These are phyloP conservation scores for Penicillium sclerotiorum DNA, from an alignment of 2,329 filamentous ascomycete species.

Conservation along the genomic window DNA sequence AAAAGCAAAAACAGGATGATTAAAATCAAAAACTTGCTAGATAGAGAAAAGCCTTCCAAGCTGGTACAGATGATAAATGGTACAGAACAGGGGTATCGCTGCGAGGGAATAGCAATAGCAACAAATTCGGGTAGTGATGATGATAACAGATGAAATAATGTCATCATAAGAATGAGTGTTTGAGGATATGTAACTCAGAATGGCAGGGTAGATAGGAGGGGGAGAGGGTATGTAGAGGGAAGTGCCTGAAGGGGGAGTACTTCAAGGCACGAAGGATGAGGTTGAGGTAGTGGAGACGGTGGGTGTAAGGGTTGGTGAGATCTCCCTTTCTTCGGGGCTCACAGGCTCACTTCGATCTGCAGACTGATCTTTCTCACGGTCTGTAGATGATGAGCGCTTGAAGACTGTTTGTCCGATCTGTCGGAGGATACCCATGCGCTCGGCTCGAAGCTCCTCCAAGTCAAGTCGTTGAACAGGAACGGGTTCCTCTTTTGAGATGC, in stretches of 20 bases:
- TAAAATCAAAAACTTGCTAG: constrained; percentile 7
- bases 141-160: constrained; percentile 17
- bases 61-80: constrained; percentile 5
- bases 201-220: constrained; percentile 4
- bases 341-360: constrained; percentile 32
- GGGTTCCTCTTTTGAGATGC: constrained; percentile 68
- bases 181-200: constrained; percentile 8
- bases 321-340: constrained; percentile 37
- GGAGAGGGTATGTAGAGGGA: not conserved
- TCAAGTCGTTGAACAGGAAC: constrained; percentile 45
- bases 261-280: constrained; percentile 33
- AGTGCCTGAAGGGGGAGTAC: not conserved
- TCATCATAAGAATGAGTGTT: constrained; percentile 18
- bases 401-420: constrained; percentile 49
- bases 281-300: constrained; percentile 41
- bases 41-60: constrained; percentile 6
- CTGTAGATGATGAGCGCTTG: constrained; percentile 45
- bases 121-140: constrained; percentile 15
- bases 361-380: constrained; percentile 37
- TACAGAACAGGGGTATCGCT: constrained; percentile 26
- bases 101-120: constrained; percentile 24
- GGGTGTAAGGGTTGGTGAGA: constrained; percentile 38
- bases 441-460: constrained; percentile 43
- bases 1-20: constrained; percentile 7
- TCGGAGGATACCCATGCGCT: constrained; percentile 45